Conservation (phyloP, 768 basidiomycete genomes). For the Russula earlei region DNA sequence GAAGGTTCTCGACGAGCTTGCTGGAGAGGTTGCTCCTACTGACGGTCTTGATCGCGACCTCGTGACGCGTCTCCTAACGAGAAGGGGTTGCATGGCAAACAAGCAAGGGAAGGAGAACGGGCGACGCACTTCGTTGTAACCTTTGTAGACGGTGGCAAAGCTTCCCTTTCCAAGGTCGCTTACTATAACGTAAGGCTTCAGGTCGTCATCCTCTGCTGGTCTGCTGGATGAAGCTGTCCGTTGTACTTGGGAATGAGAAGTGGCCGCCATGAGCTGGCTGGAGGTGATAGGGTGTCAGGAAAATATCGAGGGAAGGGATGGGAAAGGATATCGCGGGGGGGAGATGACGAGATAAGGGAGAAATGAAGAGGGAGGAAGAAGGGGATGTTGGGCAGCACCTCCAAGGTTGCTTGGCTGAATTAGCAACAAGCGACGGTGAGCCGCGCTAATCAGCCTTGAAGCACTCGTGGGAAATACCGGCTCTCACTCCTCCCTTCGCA, state of each 20-base stretch:
- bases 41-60: constrained; percentile 93
- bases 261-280: background rate
- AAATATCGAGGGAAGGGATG: background rate
- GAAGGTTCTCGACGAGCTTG: constrained; percentile 95
- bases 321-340: background rate
- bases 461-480: background rate
- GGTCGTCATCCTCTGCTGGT: constrained; percentile 53
- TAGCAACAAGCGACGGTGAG: too few species aligned
- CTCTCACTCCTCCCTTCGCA: background rate
- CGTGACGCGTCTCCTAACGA: constrained; percentile 60
- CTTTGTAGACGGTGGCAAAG: constrained; percentile 94
- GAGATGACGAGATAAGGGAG: background rate
- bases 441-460: background rate
- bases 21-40: constrained; percentile 77
- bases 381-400: too few species aligned
- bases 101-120: background rate
- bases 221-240: constrained; percentile 8
- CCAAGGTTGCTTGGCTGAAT: too few species aligned
- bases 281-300: background rate
- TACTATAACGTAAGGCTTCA: constrained; percentile 68
- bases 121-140: constrained; percentile 74
- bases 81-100: background rate
- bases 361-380: background rate
- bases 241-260: background rate
- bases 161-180: constrained; percentile 80